phyloP scores from a whole-genome alignment of 805 yeast genomes.

The Kurtzmaniella fragi region DNA sequence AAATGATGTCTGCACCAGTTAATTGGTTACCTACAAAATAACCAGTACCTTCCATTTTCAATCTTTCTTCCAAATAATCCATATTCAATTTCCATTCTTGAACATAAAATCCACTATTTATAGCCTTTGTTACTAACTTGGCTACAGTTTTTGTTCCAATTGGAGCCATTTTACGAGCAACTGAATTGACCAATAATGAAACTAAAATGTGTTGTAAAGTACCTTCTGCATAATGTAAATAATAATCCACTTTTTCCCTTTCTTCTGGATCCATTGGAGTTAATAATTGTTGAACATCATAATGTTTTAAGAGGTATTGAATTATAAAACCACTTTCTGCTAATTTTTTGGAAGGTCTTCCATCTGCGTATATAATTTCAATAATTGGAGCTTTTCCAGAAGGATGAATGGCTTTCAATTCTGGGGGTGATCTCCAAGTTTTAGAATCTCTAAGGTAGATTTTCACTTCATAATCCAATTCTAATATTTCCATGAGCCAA shows the following conservation, averaged over 20 bases:
- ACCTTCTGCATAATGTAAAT: constrained; percentile 56
- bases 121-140: constrained; percentile 35
- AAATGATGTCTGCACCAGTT: constrained; percentile 35
- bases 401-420: constrained; percentile 50
- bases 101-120: constrained; percentile 45
- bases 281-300: constrained; percentile 25
- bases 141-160: constrained; percentile 44
- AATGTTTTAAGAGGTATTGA: constrained; percentile 31
- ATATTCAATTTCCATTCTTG: constrained; percentile 40
- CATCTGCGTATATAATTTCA: constrained; percentile 36
- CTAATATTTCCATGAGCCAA: constrained; percentile 62
- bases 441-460: constrained; percentile 46
- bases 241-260: constrained; percentile 45
- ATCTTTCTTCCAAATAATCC: constrained; percentile 22
- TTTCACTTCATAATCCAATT: constrained; percentile 50
- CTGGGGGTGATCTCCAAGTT: constrained; percentile 42
- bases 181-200: constrained; percentile 32
- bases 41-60: constrained; percentile 23
- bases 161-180: constrained; percentile 42
- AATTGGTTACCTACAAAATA: constrained; percentile 33
- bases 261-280: constrained; percentile 30
- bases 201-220: constrained; percentile 49
- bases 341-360: constrained; percentile 25
- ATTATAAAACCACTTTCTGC: constrained; percentile 37
- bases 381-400: constrained; percentile 62